Conservation (phyloP, 768 basidiomycete genomes). For the Kwoniella mangroviensis region DNA sequence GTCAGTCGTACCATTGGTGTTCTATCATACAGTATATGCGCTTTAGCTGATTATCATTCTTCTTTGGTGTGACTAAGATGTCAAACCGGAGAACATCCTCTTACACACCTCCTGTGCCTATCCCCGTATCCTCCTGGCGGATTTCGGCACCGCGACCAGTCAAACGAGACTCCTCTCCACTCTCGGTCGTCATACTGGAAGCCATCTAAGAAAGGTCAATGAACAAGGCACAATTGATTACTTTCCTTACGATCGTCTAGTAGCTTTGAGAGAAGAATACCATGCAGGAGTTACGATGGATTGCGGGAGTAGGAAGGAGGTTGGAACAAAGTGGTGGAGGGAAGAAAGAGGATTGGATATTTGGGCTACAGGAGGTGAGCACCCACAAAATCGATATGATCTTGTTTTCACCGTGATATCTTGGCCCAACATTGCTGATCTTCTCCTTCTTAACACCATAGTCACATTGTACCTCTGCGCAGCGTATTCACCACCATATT, state of each 20-base stretch:
- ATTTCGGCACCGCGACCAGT: constrained; percentile 33
- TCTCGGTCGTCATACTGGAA: background rate
- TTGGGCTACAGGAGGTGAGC: constrained; percentile 42
- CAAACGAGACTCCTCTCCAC: background rate
- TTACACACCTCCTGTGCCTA: constrained; percentile 30
- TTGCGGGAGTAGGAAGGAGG: constrained; percentile 5
- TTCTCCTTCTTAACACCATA: background rate
- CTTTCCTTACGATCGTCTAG: constrained; percentile 28
- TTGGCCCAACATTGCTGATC: background rate
- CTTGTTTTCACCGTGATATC: too few relatives aligned
- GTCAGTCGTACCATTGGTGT: background rate
- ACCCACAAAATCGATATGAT: background rate
- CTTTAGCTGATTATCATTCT: background rate
- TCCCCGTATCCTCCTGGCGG: constrained; percentile 36
- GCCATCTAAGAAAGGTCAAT: too few relatives aligned
- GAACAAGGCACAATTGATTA: constrained; percentile 27
- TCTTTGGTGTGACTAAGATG: constrained; percentile 16
- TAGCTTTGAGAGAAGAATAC: constrained; percentile 6
- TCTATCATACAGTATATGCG: background rate
- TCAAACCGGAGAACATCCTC: constrained; percentile 47
- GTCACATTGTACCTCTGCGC: constrained; percentile 18
- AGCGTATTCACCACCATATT: constrained; percentile 3
- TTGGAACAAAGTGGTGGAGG: constrained; percentile 25
- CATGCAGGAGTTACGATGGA: background rate
- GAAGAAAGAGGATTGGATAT: constrained; percentile 31